Conservation (phyloP, 768 basidiomycete species). For the Amanita phalloides region DNA sequence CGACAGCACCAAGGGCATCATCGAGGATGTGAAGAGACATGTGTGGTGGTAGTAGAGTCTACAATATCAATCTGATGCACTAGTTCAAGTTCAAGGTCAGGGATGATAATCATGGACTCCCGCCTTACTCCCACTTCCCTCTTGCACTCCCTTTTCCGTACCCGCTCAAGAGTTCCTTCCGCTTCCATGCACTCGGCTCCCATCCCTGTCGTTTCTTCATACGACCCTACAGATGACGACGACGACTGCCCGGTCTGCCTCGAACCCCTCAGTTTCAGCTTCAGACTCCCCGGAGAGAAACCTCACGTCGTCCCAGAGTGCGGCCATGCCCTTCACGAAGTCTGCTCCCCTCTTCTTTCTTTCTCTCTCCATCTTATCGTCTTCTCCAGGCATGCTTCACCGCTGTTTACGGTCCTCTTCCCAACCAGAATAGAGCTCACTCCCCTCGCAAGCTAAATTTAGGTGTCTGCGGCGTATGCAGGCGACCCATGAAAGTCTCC, state of each 20-base stretch:
- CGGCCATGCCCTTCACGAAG: conserved; percentile 96
- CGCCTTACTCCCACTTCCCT: conserved; percentile 38
- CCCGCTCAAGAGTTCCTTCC: conserved; percentile 27
- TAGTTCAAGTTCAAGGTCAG: conserved; percentile 11
- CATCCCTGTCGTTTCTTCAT: conserved; percentile 61
- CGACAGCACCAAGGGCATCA: conserved; percentile 76
- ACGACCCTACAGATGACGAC: conserved; percentile 60
- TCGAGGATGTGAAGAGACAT: conserved; percentile 51
- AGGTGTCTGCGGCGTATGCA: conserved; percentile 94
- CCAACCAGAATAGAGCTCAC: conserved; percentile 40
- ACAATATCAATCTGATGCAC: too few species aligned
- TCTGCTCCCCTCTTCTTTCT: conserved; percentile 14
- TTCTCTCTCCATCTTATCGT: conserved; percentile 1
- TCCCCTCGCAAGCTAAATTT: conserved; percentile 65
- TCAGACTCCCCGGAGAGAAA: conserved; percentile 91
- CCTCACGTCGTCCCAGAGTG: conserved; percentile 97
- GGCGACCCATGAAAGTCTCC: conserved; percentile 92
- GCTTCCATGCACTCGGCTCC: conserved; percentile 44
- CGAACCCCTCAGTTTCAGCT: conserved; percentile 88
- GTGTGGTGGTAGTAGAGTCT: too few species aligned
- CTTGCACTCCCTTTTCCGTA: conserved; percentile 45
- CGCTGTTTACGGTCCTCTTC: conserved; percentile 89
- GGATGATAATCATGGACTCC: conserved; percentile 17
- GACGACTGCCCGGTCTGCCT: conserved; percentile 95
- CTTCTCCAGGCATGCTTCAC: conserved; percentile 82